Conservation (phyloP, 75 land plant species). For the Ceratopteris richardii region DNA sequence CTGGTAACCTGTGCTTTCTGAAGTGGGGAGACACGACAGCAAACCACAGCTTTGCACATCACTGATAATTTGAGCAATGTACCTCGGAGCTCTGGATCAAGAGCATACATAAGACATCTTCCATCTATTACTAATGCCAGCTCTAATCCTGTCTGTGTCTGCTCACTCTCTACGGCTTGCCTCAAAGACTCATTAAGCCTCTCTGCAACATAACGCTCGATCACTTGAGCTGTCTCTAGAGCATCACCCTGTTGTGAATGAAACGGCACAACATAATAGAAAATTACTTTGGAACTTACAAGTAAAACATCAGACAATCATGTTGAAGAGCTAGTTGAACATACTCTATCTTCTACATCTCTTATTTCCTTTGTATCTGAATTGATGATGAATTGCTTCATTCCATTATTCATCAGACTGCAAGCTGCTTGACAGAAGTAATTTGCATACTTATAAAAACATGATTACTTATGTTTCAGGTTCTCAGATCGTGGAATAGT, state of each 20-base stretch:
- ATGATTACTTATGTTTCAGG: no score
- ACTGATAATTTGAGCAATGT: conserved; percentile 66
- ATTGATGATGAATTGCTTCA: conserved; percentile 90
- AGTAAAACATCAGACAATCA: neutral
- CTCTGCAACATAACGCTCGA: conserved; percentile 48
- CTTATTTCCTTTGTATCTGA: conserved; percentile 89
- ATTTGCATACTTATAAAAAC: no score
- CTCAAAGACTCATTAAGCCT: conserved; percentile 51
- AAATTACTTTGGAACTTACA: neutral
- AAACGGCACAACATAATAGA: neutral
- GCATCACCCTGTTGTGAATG: conserved; percentile 72
- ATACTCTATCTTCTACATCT: conserved; percentile 82
- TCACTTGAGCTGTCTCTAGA: conserved; percentile 66
- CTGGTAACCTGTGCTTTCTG: conserved; percentile 99
- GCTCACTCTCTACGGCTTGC: conserved; percentile 47
- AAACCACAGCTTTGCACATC: conserved; percentile 90
- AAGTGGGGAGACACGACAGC: conserved; percentile 97
- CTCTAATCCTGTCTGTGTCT: conserved; percentile 34
- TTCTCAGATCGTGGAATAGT: no score
- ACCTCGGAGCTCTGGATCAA: conserved; percentile 76
- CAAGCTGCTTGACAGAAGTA: conserved; percentile 56
- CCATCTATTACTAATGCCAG: conserved; percentile 96
- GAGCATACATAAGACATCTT: conserved; percentile 93
- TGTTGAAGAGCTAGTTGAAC: neutral
- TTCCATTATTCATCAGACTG: conserved; percentile 76